A percentile compares a stretch with the other conserved stretches of the same genome.
Evolutionary conservation across 2,329 filamentous ascomycete species (phyloP).

Genomic region (Colletotrichum musae): DNA sequence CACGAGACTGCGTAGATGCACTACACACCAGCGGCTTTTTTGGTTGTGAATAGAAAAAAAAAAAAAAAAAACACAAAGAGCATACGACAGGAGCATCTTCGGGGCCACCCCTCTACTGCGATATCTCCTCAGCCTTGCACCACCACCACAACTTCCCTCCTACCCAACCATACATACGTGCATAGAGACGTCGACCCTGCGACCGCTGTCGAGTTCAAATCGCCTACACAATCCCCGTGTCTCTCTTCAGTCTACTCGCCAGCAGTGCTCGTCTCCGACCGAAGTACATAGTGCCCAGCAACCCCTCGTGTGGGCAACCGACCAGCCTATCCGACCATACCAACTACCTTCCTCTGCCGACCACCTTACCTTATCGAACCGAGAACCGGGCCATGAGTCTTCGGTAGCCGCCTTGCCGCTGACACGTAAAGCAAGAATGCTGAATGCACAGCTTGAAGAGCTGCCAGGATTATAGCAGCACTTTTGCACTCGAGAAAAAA

Average conservation of each 20-base stretch:
- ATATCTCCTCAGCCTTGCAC: constrained; percentile 42
- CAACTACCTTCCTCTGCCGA: constrained; percentile 11
- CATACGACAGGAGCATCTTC: constrained; percentile 51
- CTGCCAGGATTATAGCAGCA: constrained; percentile 62
- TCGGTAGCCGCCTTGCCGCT: constrained; percentile 56
- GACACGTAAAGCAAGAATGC: constrained; percentile 54
- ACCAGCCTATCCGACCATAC: constrained; percentile 31
- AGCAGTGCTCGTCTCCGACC: constrained; percentile 33
- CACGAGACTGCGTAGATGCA: constrained; percentile 49
- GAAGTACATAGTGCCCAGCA: constrained; percentile 27
- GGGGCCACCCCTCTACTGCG: constrained; percentile 11
- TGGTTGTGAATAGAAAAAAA: constrained; percentile 42
- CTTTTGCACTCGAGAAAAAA: constrained; percentile 43
- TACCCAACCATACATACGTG: neutral
- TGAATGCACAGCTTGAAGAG: constrained; percentile 55
- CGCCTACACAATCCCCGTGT: neutral
- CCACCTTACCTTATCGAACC: constrained; percentile 40
- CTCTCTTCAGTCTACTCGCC: neutral
- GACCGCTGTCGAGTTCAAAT: constrained; percentile 5
- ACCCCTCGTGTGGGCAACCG: constrained; percentile 38
- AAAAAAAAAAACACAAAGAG: constrained; percentile 27
- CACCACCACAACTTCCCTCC: constrained; percentile 15
- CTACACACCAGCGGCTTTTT: constrained; percentile 55
- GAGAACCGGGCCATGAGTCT: constrained; percentile 55
- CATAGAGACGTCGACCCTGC: constrained; percentile 14